Conservation (phyloP, 352 stramenopile species). For the Globisporangium apiculatum region DNA sequence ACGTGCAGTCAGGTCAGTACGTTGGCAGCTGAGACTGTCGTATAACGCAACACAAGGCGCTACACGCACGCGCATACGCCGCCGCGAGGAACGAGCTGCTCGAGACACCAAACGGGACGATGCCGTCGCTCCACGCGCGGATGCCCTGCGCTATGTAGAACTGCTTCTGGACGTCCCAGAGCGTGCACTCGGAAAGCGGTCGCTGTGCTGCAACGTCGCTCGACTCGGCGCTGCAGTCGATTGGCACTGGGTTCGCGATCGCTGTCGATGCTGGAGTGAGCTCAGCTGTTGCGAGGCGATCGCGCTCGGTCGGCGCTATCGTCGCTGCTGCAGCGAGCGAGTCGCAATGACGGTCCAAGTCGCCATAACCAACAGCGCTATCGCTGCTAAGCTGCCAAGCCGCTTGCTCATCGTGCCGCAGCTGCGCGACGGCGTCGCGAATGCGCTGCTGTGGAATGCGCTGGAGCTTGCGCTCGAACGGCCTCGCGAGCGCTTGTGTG, state of each 20-base stretch:
- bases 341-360: not conserved
- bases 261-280: not conserved
- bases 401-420: constrained; percentile 17
- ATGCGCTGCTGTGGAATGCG: constrained; percentile 40
- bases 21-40: no score
- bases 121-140: constrained; percentile 57
- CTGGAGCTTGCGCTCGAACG: constrained; percentile 41
- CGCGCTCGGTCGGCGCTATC: not conserved
- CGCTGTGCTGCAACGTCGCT: not conserved
- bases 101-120: constrained; percentile 73
- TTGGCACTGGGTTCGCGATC: not conserved
- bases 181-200: constrained; percentile 40
- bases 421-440: constrained; percentile 21
- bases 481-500: constrained; percentile 23
- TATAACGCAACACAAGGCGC: not conserved
- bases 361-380: not conserved
- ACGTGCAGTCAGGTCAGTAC: not conserved
- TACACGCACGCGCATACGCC: constrained; percentile 42
- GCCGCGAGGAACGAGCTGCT: constrained; percentile 69
- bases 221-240: not conserved
- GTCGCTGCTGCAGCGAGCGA: not conserved
- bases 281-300: not conserved
- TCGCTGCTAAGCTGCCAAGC: constrained; percentile 27
- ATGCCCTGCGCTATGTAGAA: constrained; percentile 79
- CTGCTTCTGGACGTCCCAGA: constrained; percentile 75